A percentile compares a stretch with the other conserved stretches of the same genome.
Conservation (phyloP, 768 basidiomycete species). For the Suillus paluster region DNA sequence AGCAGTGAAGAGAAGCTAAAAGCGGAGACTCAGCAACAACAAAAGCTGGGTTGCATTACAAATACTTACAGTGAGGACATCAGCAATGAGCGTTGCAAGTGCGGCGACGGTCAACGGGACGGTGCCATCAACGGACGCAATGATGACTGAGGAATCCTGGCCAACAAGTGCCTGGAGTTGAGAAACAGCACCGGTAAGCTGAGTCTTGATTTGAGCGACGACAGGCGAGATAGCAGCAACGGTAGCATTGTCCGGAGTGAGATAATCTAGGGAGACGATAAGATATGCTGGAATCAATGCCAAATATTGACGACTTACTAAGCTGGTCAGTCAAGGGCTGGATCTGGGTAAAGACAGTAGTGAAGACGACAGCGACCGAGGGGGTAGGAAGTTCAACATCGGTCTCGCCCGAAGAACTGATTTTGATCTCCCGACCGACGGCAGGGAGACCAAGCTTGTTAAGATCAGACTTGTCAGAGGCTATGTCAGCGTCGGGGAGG, state of each 20-base stretch:
- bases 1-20: constrained; percentile 33
- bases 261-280: constrained; percentile 24
- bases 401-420: constrained; percentile 1
- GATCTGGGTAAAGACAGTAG: constrained; percentile 18
- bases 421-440: neutral
- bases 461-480: neutral
- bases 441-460: neutral
- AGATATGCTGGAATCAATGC: neutral
- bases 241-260: constrained; percentile 29
- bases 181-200: constrained; percentile 25
- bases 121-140: constrained; percentile 26
- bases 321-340: constrained; percentile 22
- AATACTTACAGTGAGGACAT: constrained; percentile 25
- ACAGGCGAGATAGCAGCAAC: constrained; percentile 22
- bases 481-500: constrained; percentile 22
- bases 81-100: constrained; percentile 29
- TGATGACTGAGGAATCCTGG: constrained; percentile 24
- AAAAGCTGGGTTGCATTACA: neutral
- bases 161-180: constrained; percentile 32
- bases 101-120: constrained; percentile 28
- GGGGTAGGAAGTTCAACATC: neutral
- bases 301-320: constrained; percentile 25
- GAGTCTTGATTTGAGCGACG: constrained; percentile 26
- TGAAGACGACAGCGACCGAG: constrained; percentile 34
- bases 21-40: neutral